Evolutionary conservation across 2,329 filamentous ascomycete genomes (phyloP).

Genomic region (Berkeleyomyces rouxiae): DNA sequence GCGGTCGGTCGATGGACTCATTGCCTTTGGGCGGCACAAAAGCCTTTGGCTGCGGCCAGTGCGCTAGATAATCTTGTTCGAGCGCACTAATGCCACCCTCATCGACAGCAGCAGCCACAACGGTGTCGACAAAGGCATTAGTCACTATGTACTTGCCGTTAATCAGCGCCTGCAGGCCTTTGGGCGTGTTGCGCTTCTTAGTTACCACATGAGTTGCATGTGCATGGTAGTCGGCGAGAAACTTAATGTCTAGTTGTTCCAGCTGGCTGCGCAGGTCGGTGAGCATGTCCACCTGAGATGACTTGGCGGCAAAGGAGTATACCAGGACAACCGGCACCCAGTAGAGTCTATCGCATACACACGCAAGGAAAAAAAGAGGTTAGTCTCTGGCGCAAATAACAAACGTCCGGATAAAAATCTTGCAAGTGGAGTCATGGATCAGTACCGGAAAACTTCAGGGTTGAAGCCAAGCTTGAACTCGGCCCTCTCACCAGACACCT

Average conservation of each 20-base stretch:
- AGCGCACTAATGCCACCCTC: slow-evolving; percentile 37
- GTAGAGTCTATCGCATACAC: slow-evolving; percentile 36
- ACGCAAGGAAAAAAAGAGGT: neutral
- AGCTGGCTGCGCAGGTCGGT: slow-evolving; percentile 45
- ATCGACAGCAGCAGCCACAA: slow-evolving; percentile 39
- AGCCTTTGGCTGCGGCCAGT: slow-evolving; percentile 60
- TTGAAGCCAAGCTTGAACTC: slow-evolving; percentile 58
- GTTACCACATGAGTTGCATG: slow-evolving; percentile 77
- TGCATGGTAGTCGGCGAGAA: slow-evolving; percentile 51
- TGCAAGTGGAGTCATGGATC: neutral
- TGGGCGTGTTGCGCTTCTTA: slow-evolving; percentile 77
- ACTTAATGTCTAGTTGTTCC: slow-evolving; percentile 80
- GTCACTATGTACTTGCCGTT: slow-evolving; percentile 65
- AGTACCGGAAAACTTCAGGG: slow-evolving; percentile 42
- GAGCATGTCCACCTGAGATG: slow-evolving; percentile 50
- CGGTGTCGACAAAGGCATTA: slow-evolving; percentile 53
- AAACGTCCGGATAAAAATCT: neutral
- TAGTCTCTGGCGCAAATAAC: slow-evolving; percentile 6
- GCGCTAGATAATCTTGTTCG: slow-evolving; percentile 60
- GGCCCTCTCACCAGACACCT: slow-evolving; percentile 38
- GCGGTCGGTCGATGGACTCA: slow-evolving; percentile 54
- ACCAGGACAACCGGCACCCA: slow-evolving; percentile 73
- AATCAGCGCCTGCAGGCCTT: slow-evolving; percentile 72
- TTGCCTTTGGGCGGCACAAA: slow-evolving; percentile 59
- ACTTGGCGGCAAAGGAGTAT: slow-evolving; percentile 59